Percentiles rank a stretch among this genome's conserved stretches.
Conservation (phyloP, 2,329 filamentous ascomycete species). For the Phyllachora maydis region DNA sequence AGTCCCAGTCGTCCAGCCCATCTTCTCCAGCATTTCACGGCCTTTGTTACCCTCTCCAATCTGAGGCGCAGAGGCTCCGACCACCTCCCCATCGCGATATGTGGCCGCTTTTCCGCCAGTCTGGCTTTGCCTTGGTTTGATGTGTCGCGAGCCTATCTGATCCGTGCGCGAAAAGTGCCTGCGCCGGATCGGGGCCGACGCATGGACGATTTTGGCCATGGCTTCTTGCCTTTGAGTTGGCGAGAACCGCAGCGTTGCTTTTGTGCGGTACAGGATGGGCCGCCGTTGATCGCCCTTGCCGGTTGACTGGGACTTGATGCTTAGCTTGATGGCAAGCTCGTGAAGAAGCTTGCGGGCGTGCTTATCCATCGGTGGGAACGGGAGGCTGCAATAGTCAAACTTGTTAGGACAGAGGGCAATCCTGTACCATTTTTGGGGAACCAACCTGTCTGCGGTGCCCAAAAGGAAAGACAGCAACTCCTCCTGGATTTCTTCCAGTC, state of each 20-base stretch:
- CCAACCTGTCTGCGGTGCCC: constrained; percentile 38
- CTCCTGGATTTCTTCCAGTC: constrained; percentile 44
- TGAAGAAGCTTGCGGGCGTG: constrained; percentile 60
- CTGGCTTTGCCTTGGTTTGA: no score
- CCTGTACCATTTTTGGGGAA: background rate
- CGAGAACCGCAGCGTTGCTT: constrained; percentile 38
- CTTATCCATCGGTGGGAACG: constrained; percentile 71
- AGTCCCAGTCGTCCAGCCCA: constrained; percentile 86
- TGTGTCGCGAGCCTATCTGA: constrained; percentile 7
- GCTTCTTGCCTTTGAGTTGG: constrained; percentile 29
- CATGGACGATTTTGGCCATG: constrained; percentile 24
- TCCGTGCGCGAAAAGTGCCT: constrained; percentile 36
- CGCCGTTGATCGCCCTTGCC: constrained; percentile 56
- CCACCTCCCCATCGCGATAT: constrained; percentile 70
- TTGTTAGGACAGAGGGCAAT: background rate
- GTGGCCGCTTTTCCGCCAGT: constrained; percentile 20
- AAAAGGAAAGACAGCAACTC: constrained; percentile 56
- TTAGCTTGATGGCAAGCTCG: constrained; percentile 52
- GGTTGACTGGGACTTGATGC: constrained; percentile 65
- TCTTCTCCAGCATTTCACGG: constrained; percentile 77
- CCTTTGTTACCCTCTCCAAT: constrained; percentile 69
- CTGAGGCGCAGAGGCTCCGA: constrained; percentile 70
- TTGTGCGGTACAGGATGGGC: constrained; percentile 57
- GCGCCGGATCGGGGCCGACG: constrained; percentile 22
- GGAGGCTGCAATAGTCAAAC: constrained; percentile 25